Base-by-base conservation (phyloP, 192 early-diverging fungal species). In the Backusella liffmaniae region DNA sequence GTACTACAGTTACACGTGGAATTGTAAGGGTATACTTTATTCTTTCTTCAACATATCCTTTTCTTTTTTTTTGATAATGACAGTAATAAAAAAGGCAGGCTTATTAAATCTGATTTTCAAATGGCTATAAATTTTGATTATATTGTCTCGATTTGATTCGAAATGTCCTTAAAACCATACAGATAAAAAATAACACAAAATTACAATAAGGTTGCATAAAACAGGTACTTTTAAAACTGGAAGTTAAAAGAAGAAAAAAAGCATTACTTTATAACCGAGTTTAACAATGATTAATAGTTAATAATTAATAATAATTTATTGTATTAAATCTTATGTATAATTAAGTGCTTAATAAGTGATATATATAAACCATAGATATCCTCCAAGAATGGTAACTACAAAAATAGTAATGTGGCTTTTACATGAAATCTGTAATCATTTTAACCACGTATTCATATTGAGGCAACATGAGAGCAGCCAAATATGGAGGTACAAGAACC, bases 401-500 rank as follows among this genome's bases (percentile, higher is more conserved):
- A 10, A 1, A 39, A 44, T 62, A 29, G 12, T 10, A 12, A 62
- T 29, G 26, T 13, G 1, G 26, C 5, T 62, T 13, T n/a, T 62
- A 62, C 56, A 62, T 62, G 26, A 29, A 62, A 13, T 62, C 56
- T 8, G 56, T 62, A 62, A 62, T 62, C 16, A n/a, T 2, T 44
- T 71, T 71, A 26, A 71, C 44, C 18, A 71, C 15, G 6, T 44
- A 42, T 49, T 32, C 23, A 49, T 71, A 71, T 32, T 71, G 42
- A 26, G 23, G 41, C 8, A 42, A 29, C 29, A 71, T 30, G 18
- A 30, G 16, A 42, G 70, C 39, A 49, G 70, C 39, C 29, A 71
- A 8, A 29, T 26, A 30, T 3, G 66, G 70, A 29, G 90, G 90
- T 53, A 85, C 78, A 39, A 87, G 76, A 66, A 90, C 76, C 32